Evolutionary conservation across 2,329 filamentous ascomycete genomes (phyloP), one percentile per base, ranked within the genome.

Genomic region (Hysterium pulicare): DNA sequence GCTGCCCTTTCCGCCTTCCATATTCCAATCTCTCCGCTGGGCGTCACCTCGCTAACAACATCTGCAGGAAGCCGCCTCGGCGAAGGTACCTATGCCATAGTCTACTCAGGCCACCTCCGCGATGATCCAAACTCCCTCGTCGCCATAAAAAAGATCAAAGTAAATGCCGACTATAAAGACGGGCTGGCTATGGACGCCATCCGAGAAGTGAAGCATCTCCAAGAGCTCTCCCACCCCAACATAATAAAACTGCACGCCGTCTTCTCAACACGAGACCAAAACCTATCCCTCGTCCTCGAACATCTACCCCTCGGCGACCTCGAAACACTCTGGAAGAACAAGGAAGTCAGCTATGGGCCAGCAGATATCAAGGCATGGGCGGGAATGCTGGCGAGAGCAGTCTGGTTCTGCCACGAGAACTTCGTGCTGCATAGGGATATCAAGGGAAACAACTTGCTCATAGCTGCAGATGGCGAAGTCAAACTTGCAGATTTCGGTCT

Each of bases 311-410:
- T 88, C n/a, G 91, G 93, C 51, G 93, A 98, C 69, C 78, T 98
- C 21, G 89, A 97, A 69, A 89, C 90, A 78, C 80, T 98, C 45
- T 66, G 61, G 61, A 87, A 88, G 65, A 90, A 97, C 68, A 82
- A 79, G 22, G 79, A 84, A 34, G 84, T 96, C 35, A 81, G 83
- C 41, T 97, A 97, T 67, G 87, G 87, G 48, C 81, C 82, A 9
- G 86, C 87, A 15, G 93, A 98, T 67, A 90, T 97, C 67, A 98
- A 98, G 68, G 86, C 90, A 13, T 98, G 93, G 93, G 95, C 96
- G 84, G 87, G 87, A 50, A 97, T 97, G 93, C 78, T 97, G n/a
- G 81, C 80, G 21, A 83, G 91, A 32, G 93, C 87, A 20, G 82
- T 97, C 21, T 95, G 89, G 84, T 98, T 95, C 74, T 97, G 93